A percentile compares a stretch with the other conserved stretches of the same genome.
phyloP scores from a whole-genome alignment of 2,329 filamentous ascomycete genomes.

The Fusarium fracticaudum region DNA sequence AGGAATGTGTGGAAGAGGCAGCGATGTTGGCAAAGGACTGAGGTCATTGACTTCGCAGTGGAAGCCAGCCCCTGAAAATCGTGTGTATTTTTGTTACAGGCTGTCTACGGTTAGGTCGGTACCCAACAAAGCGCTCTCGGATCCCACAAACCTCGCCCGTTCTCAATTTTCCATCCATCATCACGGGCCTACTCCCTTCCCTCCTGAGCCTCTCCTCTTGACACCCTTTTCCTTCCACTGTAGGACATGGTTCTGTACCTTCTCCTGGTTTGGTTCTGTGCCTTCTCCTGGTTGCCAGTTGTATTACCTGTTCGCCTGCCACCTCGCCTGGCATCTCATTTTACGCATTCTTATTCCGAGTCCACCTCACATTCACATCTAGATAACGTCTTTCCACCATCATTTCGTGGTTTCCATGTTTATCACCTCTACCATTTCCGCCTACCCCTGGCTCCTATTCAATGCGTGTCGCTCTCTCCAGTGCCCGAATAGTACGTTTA shows the following conservation, averaged over 20 bases:
- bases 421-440: background rate
- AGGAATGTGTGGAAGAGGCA: too few relatives aligned
- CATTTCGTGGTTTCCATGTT: background rate
- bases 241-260: rapidly evolving
- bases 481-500: rapidly evolving
- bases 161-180: background rate
- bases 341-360: rapidly evolving
- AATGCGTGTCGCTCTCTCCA: background rate
- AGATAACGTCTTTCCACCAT: rapidly evolving
- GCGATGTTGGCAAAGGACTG: background rate
- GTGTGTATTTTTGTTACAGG: background rate
- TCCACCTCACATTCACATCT: background rate
- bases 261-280: background rate
- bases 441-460: too few relatives aligned
- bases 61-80: background rate
- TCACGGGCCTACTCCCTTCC: background rate
- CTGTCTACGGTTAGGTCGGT: background rate
- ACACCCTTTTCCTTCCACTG: background rate
- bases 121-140: background rate
- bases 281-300: background rate
- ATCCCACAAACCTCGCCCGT: background rate
- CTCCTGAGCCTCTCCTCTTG: background rate
- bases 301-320: background rate
- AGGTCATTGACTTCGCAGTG: background rate
- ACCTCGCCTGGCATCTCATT: background rate